These are phyloP conservation scores for Misopates orontium DNA, from an alignment of 257 asterid species.

Conservation along the genomic window DNA sequence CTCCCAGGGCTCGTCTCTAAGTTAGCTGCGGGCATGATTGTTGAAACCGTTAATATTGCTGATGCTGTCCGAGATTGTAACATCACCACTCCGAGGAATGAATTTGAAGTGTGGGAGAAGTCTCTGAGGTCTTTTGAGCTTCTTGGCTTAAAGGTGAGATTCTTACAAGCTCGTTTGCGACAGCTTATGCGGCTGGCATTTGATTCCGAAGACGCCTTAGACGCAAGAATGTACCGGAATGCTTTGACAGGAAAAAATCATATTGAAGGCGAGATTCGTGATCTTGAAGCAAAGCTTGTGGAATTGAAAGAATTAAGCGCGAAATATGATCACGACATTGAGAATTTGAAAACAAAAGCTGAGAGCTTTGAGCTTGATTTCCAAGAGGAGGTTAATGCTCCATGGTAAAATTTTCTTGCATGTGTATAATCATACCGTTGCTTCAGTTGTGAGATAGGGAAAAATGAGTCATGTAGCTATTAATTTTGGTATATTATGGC, in stretches of 20 bases:
- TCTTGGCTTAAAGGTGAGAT: conserved; percentile 47
- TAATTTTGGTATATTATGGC: background rate
- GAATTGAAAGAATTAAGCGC: conserved; percentile 42
- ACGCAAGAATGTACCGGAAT: conserved; percentile 38
- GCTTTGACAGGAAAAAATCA: conserved; percentile 30
- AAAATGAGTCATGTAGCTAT: background rate
- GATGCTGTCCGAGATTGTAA: conserved; percentile 47
- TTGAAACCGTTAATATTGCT: conserved; percentile 41
- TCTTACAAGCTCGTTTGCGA: conserved; percentile 37
- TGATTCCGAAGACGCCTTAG: conserved; percentile 39
- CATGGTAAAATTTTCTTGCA: conserved; percentile 32
- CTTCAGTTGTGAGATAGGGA: background rate
- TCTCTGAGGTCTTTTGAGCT: conserved; percentile 54
- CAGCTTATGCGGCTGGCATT: conserved; percentile 38
- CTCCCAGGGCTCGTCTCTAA: conserved; percentile 44
- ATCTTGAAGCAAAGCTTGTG: conserved; percentile 42
- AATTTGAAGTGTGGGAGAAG: conserved; percentile 54
- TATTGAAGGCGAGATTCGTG: conserved; percentile 39
- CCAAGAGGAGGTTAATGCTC: conserved; percentile 42
- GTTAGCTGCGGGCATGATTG: conserved; percentile 49
- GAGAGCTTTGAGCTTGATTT: conserved; percentile 45
- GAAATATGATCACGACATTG: conserved; percentile 32
- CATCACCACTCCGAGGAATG: conserved; percentile 38
- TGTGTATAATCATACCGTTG: background rate
- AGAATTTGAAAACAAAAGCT: conserved; percentile 36